Evolutionary conservation across 805 yeast genomes (phyloP), one percentile per base, ranked within the genome.

Genomic region (Kazachstania psychrophila): DNA sequence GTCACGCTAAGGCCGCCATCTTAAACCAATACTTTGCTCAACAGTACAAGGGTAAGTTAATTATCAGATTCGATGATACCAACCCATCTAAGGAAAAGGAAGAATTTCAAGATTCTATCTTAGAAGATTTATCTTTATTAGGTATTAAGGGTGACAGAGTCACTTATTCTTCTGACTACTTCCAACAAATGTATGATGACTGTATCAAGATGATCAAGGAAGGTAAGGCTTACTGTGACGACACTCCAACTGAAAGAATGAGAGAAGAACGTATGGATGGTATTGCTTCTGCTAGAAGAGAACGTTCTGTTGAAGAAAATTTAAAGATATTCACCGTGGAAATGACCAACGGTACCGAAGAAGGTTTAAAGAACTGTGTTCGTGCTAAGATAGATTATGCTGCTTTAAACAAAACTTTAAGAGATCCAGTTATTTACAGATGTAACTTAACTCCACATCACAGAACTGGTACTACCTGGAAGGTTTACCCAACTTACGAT

Each of bases 231-330:
- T 92, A 92, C 69, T 84, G 95, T 70, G 99, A 92, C 59, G 97
- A 92, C 57, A 92, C 99, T 31, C 84, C 88, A 36, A 75, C 77
- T 52, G 97, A 89, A 56, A 72, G 75, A 61, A 92, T 92, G 99
- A 83, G 99, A 69, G 95, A 88, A 58, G 95, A 92, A 72, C 84
- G 99, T 74, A 86, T 85, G 84, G 96, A 86, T 46, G 99, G 99
- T 62, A 78, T 86, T 49, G 80, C 94, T 39, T 83, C 95, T 34
- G 78, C 73, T 33, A 82, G 96, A 69, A 82, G 98, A 70, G 92
- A 87, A 52, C 79, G 96, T 64, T 54, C 89, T 15, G 82, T 89
- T 35, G 96, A 89, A 63, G 98, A 92, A 68, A 88, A 84, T 68
- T 70, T 92, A 63, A 68, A 68, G 47, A 72, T 89, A 41, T 92